These are phyloP conservation scores for Chlamydomonas applanata DNA, from an alignment of 139 green algal species.

Conservation along the genomic window DNA sequence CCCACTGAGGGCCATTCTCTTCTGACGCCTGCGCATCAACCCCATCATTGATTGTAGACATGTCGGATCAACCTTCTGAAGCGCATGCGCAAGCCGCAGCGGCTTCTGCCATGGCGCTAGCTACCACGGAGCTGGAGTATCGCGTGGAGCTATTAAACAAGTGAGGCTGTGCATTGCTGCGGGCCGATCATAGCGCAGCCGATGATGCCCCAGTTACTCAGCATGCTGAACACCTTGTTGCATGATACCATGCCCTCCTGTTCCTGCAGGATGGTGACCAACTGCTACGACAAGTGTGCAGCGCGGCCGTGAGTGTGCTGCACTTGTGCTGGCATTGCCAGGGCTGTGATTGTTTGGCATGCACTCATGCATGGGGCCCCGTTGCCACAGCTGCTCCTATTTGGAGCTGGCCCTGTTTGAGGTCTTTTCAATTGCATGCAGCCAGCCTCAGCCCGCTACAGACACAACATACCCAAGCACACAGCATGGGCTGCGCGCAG, in stretches of 20 bases:
- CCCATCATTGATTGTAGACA: not conserved
- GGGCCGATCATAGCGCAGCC: not conserved
- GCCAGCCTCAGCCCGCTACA: too few species aligned
- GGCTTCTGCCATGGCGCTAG: constrained; percentile 58
- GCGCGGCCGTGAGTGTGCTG: constrained; percentile 71
- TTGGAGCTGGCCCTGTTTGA: too few species aligned
- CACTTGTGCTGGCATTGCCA: too few species aligned
- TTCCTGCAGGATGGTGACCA: constrained; percentile 76
- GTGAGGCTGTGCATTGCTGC: constrained; percentile 29
- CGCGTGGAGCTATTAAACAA: constrained; percentile 91
- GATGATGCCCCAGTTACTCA: not conserved
- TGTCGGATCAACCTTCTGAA: constrained; percentile 10
- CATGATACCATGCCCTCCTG: not conserved
- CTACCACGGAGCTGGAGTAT: constrained; percentile 92
- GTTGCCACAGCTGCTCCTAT: too few species aligned
- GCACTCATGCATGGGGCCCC: too few species aligned
- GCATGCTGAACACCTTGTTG: not conserved
- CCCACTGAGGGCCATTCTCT: too few species aligned
- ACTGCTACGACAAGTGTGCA: constrained; percentile 85
- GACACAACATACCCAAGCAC: too few species aligned
- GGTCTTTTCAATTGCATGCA: too few species aligned
- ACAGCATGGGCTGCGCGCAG: too few species aligned
- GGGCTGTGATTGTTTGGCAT: constrained; percentile 1
- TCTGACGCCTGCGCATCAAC: too few species aligned
- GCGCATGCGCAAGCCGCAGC: not conserved